phyloP scores from a whole-genome alignment of 192 early-diverging fungal species.

The Neocallimastix lanati region DNA sequence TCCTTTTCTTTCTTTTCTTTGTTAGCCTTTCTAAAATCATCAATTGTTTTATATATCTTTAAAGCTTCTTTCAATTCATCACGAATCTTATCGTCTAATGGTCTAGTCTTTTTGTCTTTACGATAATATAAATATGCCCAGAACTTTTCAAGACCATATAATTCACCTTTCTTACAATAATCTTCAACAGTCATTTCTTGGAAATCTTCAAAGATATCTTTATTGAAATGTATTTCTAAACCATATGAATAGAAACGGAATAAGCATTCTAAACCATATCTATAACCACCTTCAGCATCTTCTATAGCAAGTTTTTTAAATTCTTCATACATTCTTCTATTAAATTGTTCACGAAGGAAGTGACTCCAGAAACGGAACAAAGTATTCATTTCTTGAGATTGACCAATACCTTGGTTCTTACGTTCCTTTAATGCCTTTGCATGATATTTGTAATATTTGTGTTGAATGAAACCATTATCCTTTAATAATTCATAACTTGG shows the following conservation, averaged over 20 bases:
- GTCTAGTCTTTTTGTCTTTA: constrained; percentile 81
- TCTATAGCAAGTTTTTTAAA: constrained; percentile 79
- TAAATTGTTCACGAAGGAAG: constrained; percentile 91
- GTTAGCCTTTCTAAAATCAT: not conserved
- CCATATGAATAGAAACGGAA: constrained; percentile 97
- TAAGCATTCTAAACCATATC: constrained; percentile 91
- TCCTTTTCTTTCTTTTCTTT: not conserved
- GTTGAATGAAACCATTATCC: constrained; percentile 91
- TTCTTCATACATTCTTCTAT: constrained; percentile 80
- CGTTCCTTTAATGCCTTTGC: constrained; percentile 85
- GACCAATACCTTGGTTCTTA: constrained; percentile 70
- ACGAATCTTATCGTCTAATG: not conserved
- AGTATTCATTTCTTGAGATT: constrained; percentile 92
- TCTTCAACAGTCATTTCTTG: constrained; percentile 64
- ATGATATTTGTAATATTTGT: constrained; percentile 92
- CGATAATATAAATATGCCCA: constrained; percentile 86
- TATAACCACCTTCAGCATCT: constrained; percentile 67
- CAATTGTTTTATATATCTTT: not conserved
- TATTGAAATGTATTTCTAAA: constrained; percentile 70
- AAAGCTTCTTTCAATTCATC: not conserved
- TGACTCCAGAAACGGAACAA: constrained; percentile 95
- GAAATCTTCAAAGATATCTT: constrained; percentile 75
- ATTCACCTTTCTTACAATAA: constrained; percentile 17
- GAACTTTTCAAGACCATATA: constrained; percentile 89
- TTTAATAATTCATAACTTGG: constrained; percentile 82